Conservation (phyloP, 1,284 basidiomycete genomes). For the Austroboletus niveus region DNA sequence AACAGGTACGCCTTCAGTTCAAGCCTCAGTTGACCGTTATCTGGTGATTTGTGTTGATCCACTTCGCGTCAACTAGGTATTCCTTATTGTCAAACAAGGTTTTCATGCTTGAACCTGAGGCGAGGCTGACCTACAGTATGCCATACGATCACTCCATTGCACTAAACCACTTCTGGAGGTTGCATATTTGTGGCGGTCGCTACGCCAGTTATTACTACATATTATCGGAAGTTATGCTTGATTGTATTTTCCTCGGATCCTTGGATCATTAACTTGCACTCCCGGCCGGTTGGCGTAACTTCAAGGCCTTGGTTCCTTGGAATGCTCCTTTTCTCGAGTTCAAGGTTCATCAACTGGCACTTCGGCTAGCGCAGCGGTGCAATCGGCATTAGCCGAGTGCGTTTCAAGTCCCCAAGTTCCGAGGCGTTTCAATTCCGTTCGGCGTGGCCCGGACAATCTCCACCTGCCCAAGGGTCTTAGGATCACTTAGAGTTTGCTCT, state of each 20-base stretch:
- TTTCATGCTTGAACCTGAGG: neutral
- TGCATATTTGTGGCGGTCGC: constrained; percentile 9
- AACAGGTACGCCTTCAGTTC: neutral
- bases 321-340: neutral
- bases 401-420: neutral
- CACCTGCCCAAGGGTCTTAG: neutral
- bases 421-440: neutral
- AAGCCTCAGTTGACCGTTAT: neutral
- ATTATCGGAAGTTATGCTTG: neutral
- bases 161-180: neutral
- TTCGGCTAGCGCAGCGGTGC: neutral
- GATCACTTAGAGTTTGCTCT: neutral
- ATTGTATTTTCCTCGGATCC: neutral
- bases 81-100: neutral
- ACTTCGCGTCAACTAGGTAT: neutral
- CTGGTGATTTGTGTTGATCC: neutral
- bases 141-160: neutral
- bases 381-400: neutral
- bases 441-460: neutral
- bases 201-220: neutral
- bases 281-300: no score
- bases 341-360: neutral
- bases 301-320: neutral
- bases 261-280: neutral
- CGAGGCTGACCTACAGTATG: neutral